Evolutionary conservation across 179 eudicot species (phyloP), one percentile per base, ranked within the genome.

Genomic region (Dionaea muscipula): DNA sequence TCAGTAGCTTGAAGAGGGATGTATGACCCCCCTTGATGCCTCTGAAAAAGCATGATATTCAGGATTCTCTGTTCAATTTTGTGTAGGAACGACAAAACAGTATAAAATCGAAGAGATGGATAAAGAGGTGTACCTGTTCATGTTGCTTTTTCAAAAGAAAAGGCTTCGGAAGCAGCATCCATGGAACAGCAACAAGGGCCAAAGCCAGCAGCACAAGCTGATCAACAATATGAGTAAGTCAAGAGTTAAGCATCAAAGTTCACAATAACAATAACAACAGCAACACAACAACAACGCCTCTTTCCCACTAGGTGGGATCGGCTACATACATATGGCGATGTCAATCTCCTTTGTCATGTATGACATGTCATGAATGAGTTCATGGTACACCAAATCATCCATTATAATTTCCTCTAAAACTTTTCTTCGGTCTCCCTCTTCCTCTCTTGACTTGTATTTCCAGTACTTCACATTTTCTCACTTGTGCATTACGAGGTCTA

Each of bases 161-260:
- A 28, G 90, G 90, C 72, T 80, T 83, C 27, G 90, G 90, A 67
- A 80, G 44, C 59, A 83, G 56, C 90, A 83, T 83, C 85, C 90
- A 83, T 36, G 90, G 90, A 51, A 83, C 85, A 8, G 90, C 71
- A 49, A 77, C 74, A 53, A 83, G 74, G 55, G 90, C 90, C 56
- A 78, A 66, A 12, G 70, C 48, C 48, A 83, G 69, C 50, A 83
- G 62, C 36, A 77, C 46, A 61, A 78, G 63, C 94, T 85, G 79
- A 27, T n/a, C 46, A 35, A 61, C 27, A 35, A 50, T 36, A 27
- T 57, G 26, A 57, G 39, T 22, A 11, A 26, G 20, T 43, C 28
- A 50, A n/a, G 21, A 39, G 13, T 21, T 23, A 9, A 7, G 31
- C 22, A 48, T 15, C 7, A 23, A 33, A 39, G 21, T 13, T 7